phyloP scores from a whole-genome alignment of 2,329 filamentous ascomycete genomes.

The Amphichorda felina region DNA sequence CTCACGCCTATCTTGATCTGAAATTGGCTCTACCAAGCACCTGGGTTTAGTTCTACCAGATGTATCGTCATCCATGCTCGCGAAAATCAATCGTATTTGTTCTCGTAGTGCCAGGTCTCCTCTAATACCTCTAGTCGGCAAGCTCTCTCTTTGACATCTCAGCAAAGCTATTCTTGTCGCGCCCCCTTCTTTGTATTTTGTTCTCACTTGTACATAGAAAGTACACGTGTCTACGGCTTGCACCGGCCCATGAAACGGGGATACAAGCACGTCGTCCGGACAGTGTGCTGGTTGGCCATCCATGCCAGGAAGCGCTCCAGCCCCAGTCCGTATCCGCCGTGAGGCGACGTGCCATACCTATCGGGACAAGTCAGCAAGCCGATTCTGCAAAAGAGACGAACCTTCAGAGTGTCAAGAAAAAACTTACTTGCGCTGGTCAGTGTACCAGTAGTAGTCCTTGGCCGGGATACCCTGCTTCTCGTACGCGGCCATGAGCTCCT shows the following conservation, averaged over 20 bases:
- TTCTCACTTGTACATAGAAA: too few relatives aligned
- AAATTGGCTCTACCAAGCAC: too few relatives aligned
- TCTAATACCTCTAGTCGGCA: too few relatives aligned
- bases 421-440: conserved; percentile 84
- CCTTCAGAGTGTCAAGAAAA: not conserved
- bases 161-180: too few relatives aligned
- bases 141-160: too few relatives aligned
- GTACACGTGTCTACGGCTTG: conserved; percentile 44
- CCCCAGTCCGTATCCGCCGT: conserved; percentile 88
- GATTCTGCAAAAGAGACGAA: not conserved
- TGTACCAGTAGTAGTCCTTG: conserved; percentile 94
- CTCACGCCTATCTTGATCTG: too few relatives aligned
- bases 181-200: too few relatives aligned
- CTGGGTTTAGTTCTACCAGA: too few relatives aligned
- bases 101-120: too few relatives aligned
- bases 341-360: conserved; percentile 82
- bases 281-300: conserved; percentile 52
- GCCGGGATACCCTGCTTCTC: conserved; percentile 77
- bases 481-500: conserved; percentile 82
- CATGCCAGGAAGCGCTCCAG: conserved; percentile 66
- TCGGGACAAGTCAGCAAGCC: conserved; percentile 3
- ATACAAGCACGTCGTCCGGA: conserved; percentile 60
- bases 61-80: too few relatives aligned
- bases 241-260: conserved; percentile 72
- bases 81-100: too few relatives aligned